Percentiles rank a stretch among this genome's conserved stretches.
Conservation (phyloP, 805 yeast genomes). For the Yamadazyma laniorum region DNA sequence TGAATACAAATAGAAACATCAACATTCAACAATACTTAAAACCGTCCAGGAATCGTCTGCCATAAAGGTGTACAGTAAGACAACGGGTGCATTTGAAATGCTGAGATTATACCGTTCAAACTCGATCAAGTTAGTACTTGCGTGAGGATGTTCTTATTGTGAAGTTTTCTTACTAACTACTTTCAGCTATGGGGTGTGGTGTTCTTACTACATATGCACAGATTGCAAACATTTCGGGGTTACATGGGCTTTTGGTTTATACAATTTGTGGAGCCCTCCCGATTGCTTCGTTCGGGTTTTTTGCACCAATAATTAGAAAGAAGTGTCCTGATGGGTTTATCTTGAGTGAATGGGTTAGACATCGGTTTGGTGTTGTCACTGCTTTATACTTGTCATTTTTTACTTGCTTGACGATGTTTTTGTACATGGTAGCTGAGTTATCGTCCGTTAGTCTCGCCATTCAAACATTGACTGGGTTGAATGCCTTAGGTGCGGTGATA, state of each 20-base stretch:
- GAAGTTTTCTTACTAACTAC: conserved; percentile 11
- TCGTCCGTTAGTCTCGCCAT: conserved; percentile 78
- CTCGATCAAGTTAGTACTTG: conserved; percentile 46
- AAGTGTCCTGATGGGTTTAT: conserved; percentile 89
- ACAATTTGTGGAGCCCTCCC: conserved; percentile 80
- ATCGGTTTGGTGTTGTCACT: conserved; percentile 70
- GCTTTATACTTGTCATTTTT: conserved; percentile 76
- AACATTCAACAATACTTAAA: not conserved
- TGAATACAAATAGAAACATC: conserved; percentile 17
- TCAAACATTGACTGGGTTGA: conserved; percentile 70
- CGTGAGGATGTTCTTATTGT: conserved; percentile 40
- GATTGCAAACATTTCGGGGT: conserved; percentile 80
- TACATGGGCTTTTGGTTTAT: conserved; percentile 84
- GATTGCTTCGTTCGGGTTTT: conserved; percentile 72
- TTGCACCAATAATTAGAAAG: conserved; percentile 78
- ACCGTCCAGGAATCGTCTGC: no score
- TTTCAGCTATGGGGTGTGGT: conserved; percentile 82
- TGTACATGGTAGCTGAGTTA: conserved; percentile 85
- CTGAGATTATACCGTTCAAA: conserved; percentile 44
- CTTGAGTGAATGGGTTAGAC: conserved; percentile 90
- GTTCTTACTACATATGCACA: conserved; percentile 81
- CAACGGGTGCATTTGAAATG: conserved; percentile 16
- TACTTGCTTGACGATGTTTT: conserved; percentile 79
- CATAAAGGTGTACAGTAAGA: no score
- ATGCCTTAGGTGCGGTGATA: conserved; percentile 77